Evolutionary conservation across 2,329 filamentous ascomycete genomes (phyloP).

Genomic region (Colletotrichum endophyticum): DNA sequence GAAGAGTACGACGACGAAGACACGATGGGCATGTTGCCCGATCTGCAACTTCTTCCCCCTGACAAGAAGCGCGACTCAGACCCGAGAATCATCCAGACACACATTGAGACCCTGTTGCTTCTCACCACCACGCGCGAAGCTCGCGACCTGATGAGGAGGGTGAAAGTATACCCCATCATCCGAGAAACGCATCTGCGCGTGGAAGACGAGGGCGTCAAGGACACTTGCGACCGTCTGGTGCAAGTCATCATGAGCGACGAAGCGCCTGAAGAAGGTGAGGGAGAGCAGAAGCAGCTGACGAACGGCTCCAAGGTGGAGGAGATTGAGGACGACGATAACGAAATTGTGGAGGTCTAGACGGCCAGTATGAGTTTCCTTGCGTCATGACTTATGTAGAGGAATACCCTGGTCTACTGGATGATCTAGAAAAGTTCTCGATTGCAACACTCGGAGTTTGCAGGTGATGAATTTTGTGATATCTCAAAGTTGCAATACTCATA

Average conservation of each 20-base stretch:
- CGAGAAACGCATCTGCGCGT: constrained; percentile 83
- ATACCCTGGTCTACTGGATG: constrained; percentile 14
- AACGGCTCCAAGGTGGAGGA: constrained; percentile 50
- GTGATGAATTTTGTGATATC: neutral
- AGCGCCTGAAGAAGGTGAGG: constrained; percentile 54
- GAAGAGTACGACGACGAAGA: constrained; percentile 93
- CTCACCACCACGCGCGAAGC: constrained; percentile 80
- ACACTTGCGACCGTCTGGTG: constrained; percentile 87
- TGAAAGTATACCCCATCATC: constrained; percentile 89
- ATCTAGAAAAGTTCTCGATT: neutral
- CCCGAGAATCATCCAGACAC: constrained; percentile 77
- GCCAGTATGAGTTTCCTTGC: neutral
- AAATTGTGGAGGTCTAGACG: constrained; percentile 57
- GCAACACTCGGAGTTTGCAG: neutral
- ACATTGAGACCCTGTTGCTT: constrained; percentile 86
- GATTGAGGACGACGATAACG: constrained; percentile 54
- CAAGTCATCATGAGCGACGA: constrained; percentile 88
- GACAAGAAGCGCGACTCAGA: constrained; percentile 89
- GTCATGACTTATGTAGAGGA: constrained; percentile 16
- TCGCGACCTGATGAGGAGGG: constrained; percentile 73
- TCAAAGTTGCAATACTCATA: neutral
- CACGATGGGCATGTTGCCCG: constrained; percentile 82
- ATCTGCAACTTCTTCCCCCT: constrained; percentile 86
- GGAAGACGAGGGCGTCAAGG: constrained; percentile 78
- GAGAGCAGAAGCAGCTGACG: constrained; percentile 35